A percentile compares a stretch with the other conserved stretches of the same genome.
phyloP scores from a whole-genome alignment of 768 basidiomycete genomes.

The Podaxis sp. region DNA sequence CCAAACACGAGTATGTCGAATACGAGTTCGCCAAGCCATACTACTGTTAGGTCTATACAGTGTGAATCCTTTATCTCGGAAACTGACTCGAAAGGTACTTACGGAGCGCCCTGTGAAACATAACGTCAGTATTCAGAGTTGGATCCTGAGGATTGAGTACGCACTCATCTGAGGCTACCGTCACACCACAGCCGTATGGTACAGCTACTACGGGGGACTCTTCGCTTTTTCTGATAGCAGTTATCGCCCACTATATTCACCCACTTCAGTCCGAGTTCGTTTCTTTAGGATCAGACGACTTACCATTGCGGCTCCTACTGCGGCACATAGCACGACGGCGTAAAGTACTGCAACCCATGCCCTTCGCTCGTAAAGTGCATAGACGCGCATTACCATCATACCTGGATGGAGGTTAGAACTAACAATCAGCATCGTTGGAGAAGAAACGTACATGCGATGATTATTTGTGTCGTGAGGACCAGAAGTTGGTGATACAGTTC shows the following conservation, averaged over 20 bases:
- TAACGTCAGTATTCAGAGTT: background rate
- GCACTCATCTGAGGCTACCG: background rate
- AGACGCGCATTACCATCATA: slow-evolving; percentile 39
- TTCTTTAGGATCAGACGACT: background rate
- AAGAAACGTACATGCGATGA: slow-evolving; percentile 35
- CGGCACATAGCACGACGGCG: slow-evolving; percentile 22
- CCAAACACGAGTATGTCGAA: slow-evolving; percentile 43
- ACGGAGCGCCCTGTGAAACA: background rate
- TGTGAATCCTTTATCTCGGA: background rate
- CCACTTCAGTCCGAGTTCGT: background rate
- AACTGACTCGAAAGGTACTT: background rate
- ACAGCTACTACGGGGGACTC: background rate
- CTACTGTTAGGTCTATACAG: slow-evolving; percentile 29
- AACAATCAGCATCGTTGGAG: background rate
- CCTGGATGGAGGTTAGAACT: slow-evolving; percentile 21
- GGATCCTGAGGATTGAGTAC: background rate
- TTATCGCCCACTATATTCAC: slow-evolving; percentile 2
- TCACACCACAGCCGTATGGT: slow-evolving; percentile 2
- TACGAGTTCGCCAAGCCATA: slow-evolving; percentile 39
- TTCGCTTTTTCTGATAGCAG: background rate
- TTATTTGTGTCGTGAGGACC: slow-evolving; percentile 33
- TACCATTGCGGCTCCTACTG: slow-evolving; percentile 27
- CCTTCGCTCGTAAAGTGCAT: slow-evolving; percentile 37
- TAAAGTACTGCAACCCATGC: slow-evolving; percentile 28
- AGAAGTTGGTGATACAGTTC: slow-evolving; percentile 31